Conservation (phyloP, 106 monocot genomes). For the Cymbidium sinense region DNA sequence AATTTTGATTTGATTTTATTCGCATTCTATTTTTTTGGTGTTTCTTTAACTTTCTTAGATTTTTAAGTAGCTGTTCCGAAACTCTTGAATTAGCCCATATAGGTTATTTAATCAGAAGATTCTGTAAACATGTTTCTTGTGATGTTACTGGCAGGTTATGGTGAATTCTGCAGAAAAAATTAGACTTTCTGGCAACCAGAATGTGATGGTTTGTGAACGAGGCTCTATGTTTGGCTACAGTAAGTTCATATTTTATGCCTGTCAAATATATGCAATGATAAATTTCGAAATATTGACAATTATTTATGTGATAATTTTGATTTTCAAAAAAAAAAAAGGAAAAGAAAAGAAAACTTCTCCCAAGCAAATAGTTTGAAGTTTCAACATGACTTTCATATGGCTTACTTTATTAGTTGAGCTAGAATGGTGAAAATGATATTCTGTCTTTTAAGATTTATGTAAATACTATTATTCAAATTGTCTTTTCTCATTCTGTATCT, state of each 20-base stretch:
- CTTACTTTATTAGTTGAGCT: neutral
- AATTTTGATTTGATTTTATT: too few relatives aligned
- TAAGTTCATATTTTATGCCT: slow-evolving; percentile 28
- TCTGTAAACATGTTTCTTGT: neutral
- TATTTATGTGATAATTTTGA: neutral
- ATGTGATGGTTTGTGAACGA: slow-evolving; percentile 97
- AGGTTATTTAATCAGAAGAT: neutral
- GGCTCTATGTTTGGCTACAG: slow-evolving; percentile 98
- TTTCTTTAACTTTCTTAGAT: too few relatives aligned
- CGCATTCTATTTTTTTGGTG: too few relatives aligned
- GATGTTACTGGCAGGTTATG: slow-evolving; percentile 56
- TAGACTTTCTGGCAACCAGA: slow-evolving; percentile 81
- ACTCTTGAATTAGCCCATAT: neutral
- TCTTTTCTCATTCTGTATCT: neutral
- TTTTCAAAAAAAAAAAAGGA: neutral
- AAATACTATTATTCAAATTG: neutral
- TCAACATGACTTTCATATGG: neutral
- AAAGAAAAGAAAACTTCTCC: neutral
- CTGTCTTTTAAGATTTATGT: neutral
- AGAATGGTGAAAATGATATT: neutral
- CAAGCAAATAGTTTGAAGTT: neutral
- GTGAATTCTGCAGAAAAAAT: slow-evolving; percentile 83
- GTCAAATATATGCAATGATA: neutral
- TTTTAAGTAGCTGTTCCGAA: neutral
- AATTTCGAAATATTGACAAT: neutral